These are phyloP conservation scores for Oryza nivara DNA, from an alignment of 176 grass and related monocot genomes.

Conservation along the genomic window DNA sequence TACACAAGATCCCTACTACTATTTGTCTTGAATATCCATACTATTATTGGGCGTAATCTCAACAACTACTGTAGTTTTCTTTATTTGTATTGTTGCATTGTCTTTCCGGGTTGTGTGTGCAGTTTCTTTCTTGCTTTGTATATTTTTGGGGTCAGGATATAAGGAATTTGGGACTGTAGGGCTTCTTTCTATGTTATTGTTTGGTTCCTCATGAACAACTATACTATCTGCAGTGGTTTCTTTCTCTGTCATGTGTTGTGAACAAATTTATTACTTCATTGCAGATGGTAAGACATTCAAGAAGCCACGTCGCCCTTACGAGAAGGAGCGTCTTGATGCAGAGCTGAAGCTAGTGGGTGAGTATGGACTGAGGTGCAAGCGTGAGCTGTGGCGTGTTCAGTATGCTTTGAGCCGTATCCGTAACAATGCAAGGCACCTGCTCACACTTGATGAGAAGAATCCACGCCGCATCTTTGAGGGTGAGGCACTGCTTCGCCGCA, in stretches of 20 bases:
- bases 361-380: conserved; percentile 51
- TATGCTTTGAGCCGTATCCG: conserved; percentile 49
- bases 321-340: conserved; percentile 47
- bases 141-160: neutral
- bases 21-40: neutral
- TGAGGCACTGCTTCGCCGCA: conserved; percentile 53
- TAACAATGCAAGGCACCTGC: conserved; percentile 50
- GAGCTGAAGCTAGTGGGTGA: conserved; percentile 50
- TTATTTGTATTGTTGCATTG: too few relatives aligned
- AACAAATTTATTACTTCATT: neutral
- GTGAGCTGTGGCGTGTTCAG: conserved; percentile 53
- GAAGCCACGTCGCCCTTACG: conserved; percentile 38
- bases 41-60: neutral
- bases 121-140: neutral
- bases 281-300: conserved; percentile 52
- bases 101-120: neutral
- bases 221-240: neutral
- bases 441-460: conserved; percentile 53
- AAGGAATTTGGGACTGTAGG: neutral
- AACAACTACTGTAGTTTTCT: neutral
- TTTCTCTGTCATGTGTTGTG: neutral
- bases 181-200: conserved; percentile 1
- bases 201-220: neutral
- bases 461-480: conserved; percentile 49
- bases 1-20: neutral